A percentile compares a stretch with the other conserved stretches of the same genome.
Evolutionary conservation across 768 basidiomycete species (phyloP).

Genomic region (Wakefieldia striispora): DNA sequence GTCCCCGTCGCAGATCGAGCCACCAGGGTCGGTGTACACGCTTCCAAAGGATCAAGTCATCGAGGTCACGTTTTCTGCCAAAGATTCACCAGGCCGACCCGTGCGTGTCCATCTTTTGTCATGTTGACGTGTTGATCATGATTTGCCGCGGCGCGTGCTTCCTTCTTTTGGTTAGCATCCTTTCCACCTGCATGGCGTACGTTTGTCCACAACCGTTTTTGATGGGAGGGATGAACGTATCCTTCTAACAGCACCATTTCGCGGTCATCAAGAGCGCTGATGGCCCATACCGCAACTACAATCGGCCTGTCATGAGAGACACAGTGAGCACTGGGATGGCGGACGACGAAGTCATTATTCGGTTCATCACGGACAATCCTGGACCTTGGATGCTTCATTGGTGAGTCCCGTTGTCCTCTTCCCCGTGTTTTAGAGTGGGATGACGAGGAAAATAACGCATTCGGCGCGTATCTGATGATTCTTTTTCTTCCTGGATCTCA

Average conservation of each 20-base stretch:
- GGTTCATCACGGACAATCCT: slow-evolving; percentile 67
- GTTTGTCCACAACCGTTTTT: background rate
- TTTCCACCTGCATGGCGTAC: slow-evolving; percentile 20
- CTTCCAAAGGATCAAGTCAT: slow-evolving; percentile 14
- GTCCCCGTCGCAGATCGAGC: slow-evolving; percentile 6
- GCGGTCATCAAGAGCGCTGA: slow-evolving; percentile 41
- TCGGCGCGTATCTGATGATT: too few relatives aligned
- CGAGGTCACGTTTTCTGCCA: slow-evolving; percentile 16
- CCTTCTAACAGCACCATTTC: slow-evolving; percentile 36
- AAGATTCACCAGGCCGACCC: slow-evolving; percentile 22
- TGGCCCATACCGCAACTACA: slow-evolving; percentile 34
- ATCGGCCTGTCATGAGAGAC: slow-evolving; percentile 53
- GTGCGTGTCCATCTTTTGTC: slow-evolving; percentile 21
- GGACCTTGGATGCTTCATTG: slow-evolving; percentile 56
- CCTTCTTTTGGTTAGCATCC: slow-evolving; percentile 11
- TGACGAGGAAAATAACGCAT: too few relatives aligned
- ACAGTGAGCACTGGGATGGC: slow-evolving; percentile 36
- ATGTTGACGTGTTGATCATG: too few relatives aligned
- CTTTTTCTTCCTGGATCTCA: too few relatives aligned
- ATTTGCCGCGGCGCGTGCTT: too few relatives aligned
- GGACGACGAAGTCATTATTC: slow-evolving; percentile 48
- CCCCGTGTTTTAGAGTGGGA: too few relatives aligned
- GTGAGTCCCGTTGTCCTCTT: slow-evolving; percentile 6
- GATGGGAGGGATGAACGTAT: background rate
- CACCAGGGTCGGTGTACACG: slow-evolving; percentile 10